Evolutionary conservation across 495 filamentous ascomycete genomes (phyloP).

Genomic region (Bryoglossum gracile): DNA sequence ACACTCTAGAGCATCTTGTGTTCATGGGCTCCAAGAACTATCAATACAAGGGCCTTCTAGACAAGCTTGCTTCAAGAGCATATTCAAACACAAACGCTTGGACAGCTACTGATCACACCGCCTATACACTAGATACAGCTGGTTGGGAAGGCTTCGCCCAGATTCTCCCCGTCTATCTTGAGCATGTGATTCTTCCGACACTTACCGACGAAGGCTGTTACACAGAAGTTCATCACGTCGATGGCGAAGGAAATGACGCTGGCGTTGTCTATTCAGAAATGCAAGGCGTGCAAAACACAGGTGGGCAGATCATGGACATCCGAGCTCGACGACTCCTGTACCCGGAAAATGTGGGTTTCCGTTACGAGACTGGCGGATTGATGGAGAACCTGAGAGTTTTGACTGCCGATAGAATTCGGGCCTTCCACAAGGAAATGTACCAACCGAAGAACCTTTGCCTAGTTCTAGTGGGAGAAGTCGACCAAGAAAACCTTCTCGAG

Average conservation of each 20-base stretch:
- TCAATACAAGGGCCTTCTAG: conserved; percentile 87
- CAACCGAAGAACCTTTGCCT: conserved; percentile 93
- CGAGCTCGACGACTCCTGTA: conserved; percentile 71
- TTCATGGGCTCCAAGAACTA: conserved; percentile 98
- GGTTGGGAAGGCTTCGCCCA: conserved; percentile 96
- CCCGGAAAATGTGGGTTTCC: conserved; percentile 81
- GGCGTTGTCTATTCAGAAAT: conserved; percentile 99
- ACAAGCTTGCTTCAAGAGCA: conserved; percentile 84
- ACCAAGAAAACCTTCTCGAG: conserved; percentile 70
- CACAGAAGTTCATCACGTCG: conserved; percentile 94
- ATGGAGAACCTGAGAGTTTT: conserved; percentile 83
- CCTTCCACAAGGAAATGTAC: conserved; percentile 95
- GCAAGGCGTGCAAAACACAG: conserved; percentile 86
- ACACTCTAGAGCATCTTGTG: conserved; percentile 91
- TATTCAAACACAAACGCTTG: conserved; percentile 96
- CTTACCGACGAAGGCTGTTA: conserved; percentile 88
- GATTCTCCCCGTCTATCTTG: conserved; percentile 90
- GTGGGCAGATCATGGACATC: conserved; percentile 77
- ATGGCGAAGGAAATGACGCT: conserved; percentile 88
- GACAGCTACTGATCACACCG: conserved; percentile 94
- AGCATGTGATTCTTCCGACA: conserved; percentile 86
- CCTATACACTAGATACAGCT: conserved; percentile 87
- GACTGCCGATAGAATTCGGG: conserved; percentile 80
- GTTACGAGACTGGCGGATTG: conserved; percentile 96
- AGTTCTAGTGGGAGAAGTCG: conserved; percentile 80